Base-by-base conservation (phyloP, 768 basidiomycete species). In the Trametes gibbosa region DNA sequence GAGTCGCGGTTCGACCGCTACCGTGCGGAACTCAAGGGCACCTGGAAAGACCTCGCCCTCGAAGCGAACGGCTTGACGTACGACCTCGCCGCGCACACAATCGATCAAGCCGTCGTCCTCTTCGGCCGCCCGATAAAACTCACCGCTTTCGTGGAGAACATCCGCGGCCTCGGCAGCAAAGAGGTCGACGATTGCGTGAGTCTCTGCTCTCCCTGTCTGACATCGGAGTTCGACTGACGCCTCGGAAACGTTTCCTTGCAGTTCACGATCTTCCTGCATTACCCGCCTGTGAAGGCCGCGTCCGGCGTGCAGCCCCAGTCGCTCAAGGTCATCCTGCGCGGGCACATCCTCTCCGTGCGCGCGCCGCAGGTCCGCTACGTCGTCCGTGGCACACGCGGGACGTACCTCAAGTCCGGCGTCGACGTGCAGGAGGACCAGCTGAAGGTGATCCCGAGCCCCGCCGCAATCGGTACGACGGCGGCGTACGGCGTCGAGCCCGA, bases 1-100 rank as follows among this genome's bases (percentile, higher is more conserved):
- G 89, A 90, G 70, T 89, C 88, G 53, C 90, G 90, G 69, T 89
- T 84, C 69, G 90, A 92, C 69, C 85, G 92, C 41, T 92, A 83
- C 75, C 83, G 88, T 34, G 77, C 79, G 24, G 76, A 73, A 1
- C 69, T 86, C 32, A 87, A 87, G 65, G 82, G 85, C 13, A 82
- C 84, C 0, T 96, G 92, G 93, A 94, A 93, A 71, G 91, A 93
- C 59, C 71, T 80, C 29, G 76, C 83, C 1, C 75, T 77, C 0
- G 83, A 85, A 21, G 84, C 81, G 19, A 80, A 80, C 46, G 89
- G 90, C 4, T 76, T 82, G 25, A 82, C 85, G 2, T 95, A 85
- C 70, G 91, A 95, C 70, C 79, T 95, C 21, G 92, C 89, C 5
- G 74, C 87, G 8, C 91, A 95, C 70, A 77, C 92, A 25, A 83